These are phyloP conservation scores for Cylindrodendrum hubeiense DNA, from an alignment of 2,329 filamentous ascomycete species.

Conservation along the genomic window DNA sequence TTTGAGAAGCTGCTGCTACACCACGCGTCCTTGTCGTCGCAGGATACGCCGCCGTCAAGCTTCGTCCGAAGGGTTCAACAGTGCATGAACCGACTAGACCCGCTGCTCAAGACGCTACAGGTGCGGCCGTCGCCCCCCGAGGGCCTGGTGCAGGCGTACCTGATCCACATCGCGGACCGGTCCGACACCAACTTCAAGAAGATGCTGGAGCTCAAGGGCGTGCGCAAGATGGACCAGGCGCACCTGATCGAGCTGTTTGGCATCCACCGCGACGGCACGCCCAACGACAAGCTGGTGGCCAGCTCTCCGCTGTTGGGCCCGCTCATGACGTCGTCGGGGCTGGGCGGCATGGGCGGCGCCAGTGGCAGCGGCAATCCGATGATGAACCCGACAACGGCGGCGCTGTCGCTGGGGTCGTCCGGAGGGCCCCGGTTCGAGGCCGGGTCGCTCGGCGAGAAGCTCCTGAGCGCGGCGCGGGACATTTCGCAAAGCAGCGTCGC, in stretches of 20 bases:
- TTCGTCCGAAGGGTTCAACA: conserved; percentile 90
- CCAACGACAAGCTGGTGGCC: conserved; percentile 76
- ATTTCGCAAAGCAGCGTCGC: conserved; percentile 70
- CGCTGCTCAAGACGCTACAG: conserved; percentile 95
- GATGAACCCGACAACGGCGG: conserved; percentile 60
- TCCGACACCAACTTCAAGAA: conserved; percentile 97
- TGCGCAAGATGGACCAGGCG: conserved; percentile 84
- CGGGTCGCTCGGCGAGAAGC: conserved; percentile 83
- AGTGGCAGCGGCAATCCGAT: conserved; percentile 38
- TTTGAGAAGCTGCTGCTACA: conserved; percentile 78
- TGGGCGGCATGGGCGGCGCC: conserved; percentile 53
- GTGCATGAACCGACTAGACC: conserved; percentile 88
- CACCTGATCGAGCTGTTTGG: conserved; percentile 88
- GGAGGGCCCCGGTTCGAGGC: conserved; percentile 78
- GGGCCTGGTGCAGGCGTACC: conserved; percentile 94
- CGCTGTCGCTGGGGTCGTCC: conserved; percentile 48
- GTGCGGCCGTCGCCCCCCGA: conserved; percentile 92
- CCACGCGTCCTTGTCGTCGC: conserved; percentile 62
- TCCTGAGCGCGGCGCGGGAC: conserved; percentile 89
- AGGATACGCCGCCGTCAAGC: conserved; percentile 62
- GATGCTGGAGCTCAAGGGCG: conserved; percentile 94
- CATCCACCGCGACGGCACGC: conserved; percentile 82
- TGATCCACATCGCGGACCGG: conserved; percentile 95
- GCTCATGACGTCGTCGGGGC: conserved; percentile 63
- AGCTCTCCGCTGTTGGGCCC: conserved; percentile 79